These are phyloP conservation scores for Schizonepeta tenuifolia DNA, from an alignment of 257 asterid species.

Conservation along the genomic window DNA sequence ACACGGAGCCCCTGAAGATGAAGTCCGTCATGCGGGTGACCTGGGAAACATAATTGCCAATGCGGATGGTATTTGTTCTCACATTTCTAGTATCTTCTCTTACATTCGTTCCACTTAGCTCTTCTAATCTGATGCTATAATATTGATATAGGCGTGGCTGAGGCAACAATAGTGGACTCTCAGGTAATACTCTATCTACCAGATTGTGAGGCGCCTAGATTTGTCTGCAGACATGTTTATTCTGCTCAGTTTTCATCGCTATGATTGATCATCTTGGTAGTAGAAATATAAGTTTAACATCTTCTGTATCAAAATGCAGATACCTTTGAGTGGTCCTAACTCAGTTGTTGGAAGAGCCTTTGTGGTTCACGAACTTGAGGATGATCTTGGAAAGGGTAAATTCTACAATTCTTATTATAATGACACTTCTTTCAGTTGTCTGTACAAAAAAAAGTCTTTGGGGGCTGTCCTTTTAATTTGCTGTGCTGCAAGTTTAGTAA, in stretches of 20 bases:
- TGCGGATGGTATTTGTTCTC: slow-evolving; percentile 65
- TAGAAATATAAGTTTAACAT: neutral
- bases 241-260: neutral
- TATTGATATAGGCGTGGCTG: slow-evolving; percentile 76
- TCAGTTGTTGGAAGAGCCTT: slow-evolving; percentile 95
- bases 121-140: slow-evolving; percentile 33
- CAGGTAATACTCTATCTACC: slow-evolving; percentile 53
- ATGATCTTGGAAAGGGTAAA: slow-evolving; percentile 97
- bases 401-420: neutral
- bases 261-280: slow-evolving; percentile 5
- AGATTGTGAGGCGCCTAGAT: slow-evolving; percentile 23
- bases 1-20: slow-evolving; percentile 96
- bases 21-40: slow-evolving; percentile 99
- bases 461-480: neutral
- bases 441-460: neutral
- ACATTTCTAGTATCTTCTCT: neutral
- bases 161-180: slow-evolving; percentile 75
- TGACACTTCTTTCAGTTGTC: neutral
- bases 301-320: slow-evolving; percentile 44
- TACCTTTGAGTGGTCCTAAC: slow-evolving; percentile 81
- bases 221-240: slow-evolving; percentile 6
- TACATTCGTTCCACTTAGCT: neutral
- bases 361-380: slow-evolving; percentile 93
- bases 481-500: neutral
- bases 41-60: slow-evolving; percentile 99